Evolutionary conservation across 2,329 filamentous ascomycete genomes (phyloP), one percentile per base, ranked within the genome.

Genomic region (Colletotrichum sp.): DNA sequence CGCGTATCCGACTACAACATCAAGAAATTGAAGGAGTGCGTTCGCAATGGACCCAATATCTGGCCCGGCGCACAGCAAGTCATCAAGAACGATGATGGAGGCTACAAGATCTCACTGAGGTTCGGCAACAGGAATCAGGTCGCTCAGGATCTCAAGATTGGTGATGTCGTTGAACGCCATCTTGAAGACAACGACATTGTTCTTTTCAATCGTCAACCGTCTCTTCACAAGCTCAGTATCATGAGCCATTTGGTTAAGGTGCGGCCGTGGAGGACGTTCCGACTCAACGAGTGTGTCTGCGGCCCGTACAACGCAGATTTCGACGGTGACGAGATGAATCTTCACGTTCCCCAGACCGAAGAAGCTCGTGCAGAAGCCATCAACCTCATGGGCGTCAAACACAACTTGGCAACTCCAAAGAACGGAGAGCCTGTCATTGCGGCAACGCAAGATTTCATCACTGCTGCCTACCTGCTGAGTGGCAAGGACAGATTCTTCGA

Each of bases 401-500:
- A 99, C 88, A 99, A 99, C 83, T 86, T 99, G 74, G 94, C 94
- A 5, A 99, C 97, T 0, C 97, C 97, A 1, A 98, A 98, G 85
- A 99, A 99, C 86, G 97, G 97, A 82, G 96, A 98, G 80, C 97
- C 97, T 3, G 98, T 99, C 80, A 99, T 99, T 86, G 96, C 96
- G 21, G 96, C 97, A n/a, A 99, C 98, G 34, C 97, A 99, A 82
- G 97, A 99, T 89, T 99, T 99, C 86, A 99, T 99, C 80, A 99
- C 96, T 30, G 96, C 96, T 6, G 95, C 97, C 0, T 99, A 96
- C 82, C 87, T 99, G 6, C 89, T 99, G 30, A 98, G 95, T 80
- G 95, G 93, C 84, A 99, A 99, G 83, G 96, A 99, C 83, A 92
- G 93, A 72, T 99, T 99, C 85, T 98, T 95, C 81, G 95, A 98